phyloP scores from a whole-genome alignment of 176 grass and related monocot genomes.

The Carex kokanica region DNA sequence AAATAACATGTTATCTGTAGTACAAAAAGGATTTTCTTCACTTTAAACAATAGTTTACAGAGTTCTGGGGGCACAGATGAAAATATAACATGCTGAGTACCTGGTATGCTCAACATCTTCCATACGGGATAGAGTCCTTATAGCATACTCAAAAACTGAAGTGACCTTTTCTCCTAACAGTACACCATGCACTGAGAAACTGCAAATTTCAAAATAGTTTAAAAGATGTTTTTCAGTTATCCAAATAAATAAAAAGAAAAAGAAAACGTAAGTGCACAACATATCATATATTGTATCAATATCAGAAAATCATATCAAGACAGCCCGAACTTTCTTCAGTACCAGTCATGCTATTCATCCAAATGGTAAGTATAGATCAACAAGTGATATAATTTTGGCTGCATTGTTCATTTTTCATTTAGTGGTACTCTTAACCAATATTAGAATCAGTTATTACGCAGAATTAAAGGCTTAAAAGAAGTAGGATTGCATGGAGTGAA shows the following conservation, averaged over 20 bases:
- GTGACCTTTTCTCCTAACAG: constrained; percentile 80
- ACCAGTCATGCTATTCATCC: background rate
- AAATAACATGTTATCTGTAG: background rate
- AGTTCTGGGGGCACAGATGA: background rate
- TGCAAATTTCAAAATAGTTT: constrained; percentile 31
- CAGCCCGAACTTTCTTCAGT: background rate
- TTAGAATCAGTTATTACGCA: background rate
- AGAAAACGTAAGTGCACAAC: background rate
- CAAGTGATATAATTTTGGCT: background rate
- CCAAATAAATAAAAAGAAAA: constrained; percentile 22
- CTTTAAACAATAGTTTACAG: constrained; percentile 5
- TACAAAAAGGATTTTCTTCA: background rate
- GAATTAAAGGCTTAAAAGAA: background rate
- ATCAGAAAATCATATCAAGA: background rate
- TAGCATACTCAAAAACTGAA: constrained; percentile 84
- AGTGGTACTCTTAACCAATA: background rate
- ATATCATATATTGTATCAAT: constrained; percentile 5
- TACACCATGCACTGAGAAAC: constrained; percentile 86
- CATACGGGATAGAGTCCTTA: constrained; percentile 71
- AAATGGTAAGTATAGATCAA: background rate
- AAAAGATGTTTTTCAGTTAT: background rate
- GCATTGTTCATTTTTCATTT: background rate
- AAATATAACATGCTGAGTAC: constrained; percentile 28
- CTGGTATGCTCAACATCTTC: constrained; percentile 52
- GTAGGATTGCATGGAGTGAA: background rate